phyloP scores from a whole-genome alignment of 2,329 filamentous ascomycete genomes.

The Sporothrix brunneoviolacea region DNA sequence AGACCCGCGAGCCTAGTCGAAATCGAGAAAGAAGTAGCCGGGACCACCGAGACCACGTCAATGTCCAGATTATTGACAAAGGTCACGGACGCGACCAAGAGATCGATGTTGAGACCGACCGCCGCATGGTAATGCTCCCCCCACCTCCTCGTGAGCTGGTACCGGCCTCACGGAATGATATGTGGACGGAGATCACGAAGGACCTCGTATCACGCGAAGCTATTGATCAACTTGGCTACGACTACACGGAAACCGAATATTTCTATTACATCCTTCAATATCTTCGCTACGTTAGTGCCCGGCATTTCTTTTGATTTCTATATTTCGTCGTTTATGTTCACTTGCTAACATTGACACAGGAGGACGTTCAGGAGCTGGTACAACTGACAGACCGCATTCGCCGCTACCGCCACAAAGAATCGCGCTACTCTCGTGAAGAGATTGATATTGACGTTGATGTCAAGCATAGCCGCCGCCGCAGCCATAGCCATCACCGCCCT shows the following conservation, averaged over 20 bases:
- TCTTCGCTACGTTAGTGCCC: slow-evolving; percentile 68
- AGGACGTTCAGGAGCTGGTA: slow-evolving; percentile 79
- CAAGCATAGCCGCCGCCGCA: slow-evolving; percentile 29
- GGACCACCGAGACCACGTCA: slow-evolving; percentile 31
- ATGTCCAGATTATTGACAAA: slow-evolving; percentile 39
- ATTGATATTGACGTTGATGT: slow-evolving; percentile 43
- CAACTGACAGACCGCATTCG: slow-evolving; percentile 78
- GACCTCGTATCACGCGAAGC: slow-evolving; percentile 83
- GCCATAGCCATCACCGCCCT: slow-evolving; percentile 19
- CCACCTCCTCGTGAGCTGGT: slow-evolving; percentile 27
- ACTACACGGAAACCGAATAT: slow-evolving; percentile 80
- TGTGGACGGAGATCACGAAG: slow-evolving; percentile 98
- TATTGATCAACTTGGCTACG: slow-evolving; percentile 75
- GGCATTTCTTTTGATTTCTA: background rate
- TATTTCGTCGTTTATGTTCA: background rate
- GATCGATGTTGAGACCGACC: slow-evolving; percentile 50
- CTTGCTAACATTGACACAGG: slow-evolving; percentile 47
- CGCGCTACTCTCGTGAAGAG: slow-evolving; percentile 37
- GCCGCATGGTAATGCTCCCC: slow-evolving; percentile 35
- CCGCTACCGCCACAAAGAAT: slow-evolving; percentile 47
- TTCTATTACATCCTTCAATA: slow-evolving; percentile 95
- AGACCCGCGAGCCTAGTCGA: slow-evolving; percentile 18
- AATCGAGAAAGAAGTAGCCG: slow-evolving; percentile 23
- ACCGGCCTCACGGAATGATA: slow-evolving; percentile 49
- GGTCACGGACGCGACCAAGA: slow-evolving; percentile 38